phyloP scores from a whole-genome alignment of 352 stramenopile genomes.

The Phytophthora cactorum region DNA sequence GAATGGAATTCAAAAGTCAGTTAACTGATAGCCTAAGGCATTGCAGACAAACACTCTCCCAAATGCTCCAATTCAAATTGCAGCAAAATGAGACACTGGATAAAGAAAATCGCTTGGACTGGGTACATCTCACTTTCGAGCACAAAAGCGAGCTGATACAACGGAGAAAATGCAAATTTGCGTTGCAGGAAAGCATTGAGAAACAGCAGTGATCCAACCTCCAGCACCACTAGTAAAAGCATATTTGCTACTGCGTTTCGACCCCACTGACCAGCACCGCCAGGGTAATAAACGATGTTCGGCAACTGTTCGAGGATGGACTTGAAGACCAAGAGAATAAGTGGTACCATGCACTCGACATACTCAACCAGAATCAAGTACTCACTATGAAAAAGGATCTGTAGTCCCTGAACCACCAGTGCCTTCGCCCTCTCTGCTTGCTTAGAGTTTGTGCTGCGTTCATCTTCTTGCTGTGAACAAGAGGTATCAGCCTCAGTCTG shows the following conservation, averaged over 20 bases:
- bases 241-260: neutral
- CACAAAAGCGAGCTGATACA: neutral
- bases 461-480: neutral
- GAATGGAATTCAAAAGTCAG: neutral
- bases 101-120: neutral
- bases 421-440: neutral
- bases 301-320: neutral
- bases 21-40: neutral
- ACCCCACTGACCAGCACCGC: neutral
- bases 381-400: neutral
- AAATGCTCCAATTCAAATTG: neutral
- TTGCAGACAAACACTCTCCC: neutral
- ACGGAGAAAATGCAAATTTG: conserved; percentile 1
- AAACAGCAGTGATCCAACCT: neutral
- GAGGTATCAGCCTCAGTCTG: too few species aligned
- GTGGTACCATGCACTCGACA: neutral
- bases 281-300: neutral
- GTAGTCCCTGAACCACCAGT: neutral
- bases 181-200: neutral
- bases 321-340: neutral
- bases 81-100: neutral
- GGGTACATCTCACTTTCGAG: neutral
- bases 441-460: neutral
- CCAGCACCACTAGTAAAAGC: neutral
- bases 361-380: neutral